Evolutionary conservation across 352 stramenopile genomes (phyloP).

Genomic region (Phytophthora fragariae): DNA sequence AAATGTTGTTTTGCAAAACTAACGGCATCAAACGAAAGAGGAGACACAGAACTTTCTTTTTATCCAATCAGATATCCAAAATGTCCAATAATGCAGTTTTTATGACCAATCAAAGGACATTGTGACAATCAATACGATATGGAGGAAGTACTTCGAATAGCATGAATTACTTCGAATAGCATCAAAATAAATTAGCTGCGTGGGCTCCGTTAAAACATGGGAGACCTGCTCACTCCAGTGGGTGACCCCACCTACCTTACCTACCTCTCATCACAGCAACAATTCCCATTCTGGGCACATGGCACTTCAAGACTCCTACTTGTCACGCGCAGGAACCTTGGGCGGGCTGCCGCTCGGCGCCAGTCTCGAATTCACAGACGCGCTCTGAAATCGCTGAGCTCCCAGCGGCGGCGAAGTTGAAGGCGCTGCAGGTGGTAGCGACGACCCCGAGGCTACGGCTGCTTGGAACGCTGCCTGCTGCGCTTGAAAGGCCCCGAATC

Average conservation of each 20-base stretch:
- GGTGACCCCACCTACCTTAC: not conserved
- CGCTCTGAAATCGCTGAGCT: slow-evolving; percentile 13
- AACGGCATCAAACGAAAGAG: too few relatives aligned
- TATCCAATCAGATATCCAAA: too few relatives aligned
- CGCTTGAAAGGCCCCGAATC: slow-evolving; percentile 66
- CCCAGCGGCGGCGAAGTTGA: slow-evolving; percentile 30
- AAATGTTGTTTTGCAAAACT: too few relatives aligned
- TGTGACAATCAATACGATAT: too few relatives aligned
- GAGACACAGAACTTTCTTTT: too few relatives aligned
- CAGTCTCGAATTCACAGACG: slow-evolving; percentile 11
- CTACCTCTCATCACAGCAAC: slow-evolving; percentile 8
- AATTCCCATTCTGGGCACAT: slow-evolving; percentile 16
- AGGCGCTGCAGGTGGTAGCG: slow-evolving; percentile 29
- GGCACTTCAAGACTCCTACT: slow-evolving; percentile 30
- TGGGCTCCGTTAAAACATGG: not conserved
- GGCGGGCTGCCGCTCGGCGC: slow-evolving; percentile 25
- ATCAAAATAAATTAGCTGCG: slow-evolving; percentile 35
- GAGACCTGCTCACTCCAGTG: not conserved
- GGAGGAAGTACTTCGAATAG: too few relatives aligned
- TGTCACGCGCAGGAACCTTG: slow-evolving; percentile 23
- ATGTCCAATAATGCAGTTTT: too few relatives aligned
- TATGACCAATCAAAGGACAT: too few relatives aligned
- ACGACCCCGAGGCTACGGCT: slow-evolving; percentile 32
- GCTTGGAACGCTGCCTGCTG: slow-evolving; percentile 62
- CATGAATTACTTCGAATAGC: too few relatives aligned